Base-by-base conservation (phyloP, 805 yeast species). In the Nakazawaea wickerhamii region DNA sequence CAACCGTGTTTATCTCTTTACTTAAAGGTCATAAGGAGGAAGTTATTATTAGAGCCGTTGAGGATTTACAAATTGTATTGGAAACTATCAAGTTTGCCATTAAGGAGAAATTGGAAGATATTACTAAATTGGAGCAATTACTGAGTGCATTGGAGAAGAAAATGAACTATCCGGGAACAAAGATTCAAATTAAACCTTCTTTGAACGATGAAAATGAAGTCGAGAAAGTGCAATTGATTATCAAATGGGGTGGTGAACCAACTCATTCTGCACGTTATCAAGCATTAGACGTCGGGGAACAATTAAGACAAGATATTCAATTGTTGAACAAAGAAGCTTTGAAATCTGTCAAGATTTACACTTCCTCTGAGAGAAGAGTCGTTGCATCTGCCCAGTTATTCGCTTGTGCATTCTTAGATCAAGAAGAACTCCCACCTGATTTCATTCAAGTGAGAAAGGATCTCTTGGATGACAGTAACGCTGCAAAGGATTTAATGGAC, bases 181-280 rank as follows among this genome's bases (percentile, higher is more conserved):
- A 93, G 58, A 84, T 93, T 48, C 99, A 93, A 65, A 66, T 93
- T 54, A 93, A 93, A 60, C 99, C 99, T 0, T 81, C 91, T 3
- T 57, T 90, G 43, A 73, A 75, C 53, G 65, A 69, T 11, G 80
- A 76, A 30, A 72, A 69, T 45, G 79, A 81, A 26, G 93, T 93
- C 17, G 97, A 91, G 50, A 93, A 93, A 59, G 97, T 91, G 19
- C 99, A 93, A 62, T 81, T 93, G 49, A 95, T 93, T 48, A 70
- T 93, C 54, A 93, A 93, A 60, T 93, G 99, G 99, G 99, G 99
- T 54, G 99, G 99, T 49, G 99, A 93, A 62, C 97, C 99, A 5
- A 93, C 99, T 1, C 99, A 93, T 61, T 89, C 97, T 9, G 97
- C 98, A 2, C 77, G 82, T 49, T 85, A 88, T 59, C 99, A 93